Evolutionary conservation across 2,329 filamentous ascomycete genomes (phyloP).

Genomic region (Penicillium decumbens): DNA sequence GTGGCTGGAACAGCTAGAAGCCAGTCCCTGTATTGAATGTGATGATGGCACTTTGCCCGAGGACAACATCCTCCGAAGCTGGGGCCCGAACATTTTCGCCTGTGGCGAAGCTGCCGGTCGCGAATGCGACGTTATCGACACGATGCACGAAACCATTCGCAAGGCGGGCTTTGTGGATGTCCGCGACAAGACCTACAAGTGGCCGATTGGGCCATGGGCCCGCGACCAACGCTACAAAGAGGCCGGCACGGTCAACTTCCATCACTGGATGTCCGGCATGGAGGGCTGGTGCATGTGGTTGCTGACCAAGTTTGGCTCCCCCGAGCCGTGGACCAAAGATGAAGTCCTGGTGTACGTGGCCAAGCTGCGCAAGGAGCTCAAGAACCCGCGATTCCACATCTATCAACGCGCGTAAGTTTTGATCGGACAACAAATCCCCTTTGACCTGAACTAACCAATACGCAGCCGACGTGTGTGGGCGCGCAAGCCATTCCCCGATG

Average conservation of each 20-base stretch:
- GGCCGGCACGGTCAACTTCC: constrained; percentile 38
- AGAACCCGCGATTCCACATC: constrained; percentile 8
- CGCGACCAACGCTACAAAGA: constrained; percentile 28
- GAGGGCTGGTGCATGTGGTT: constrained; percentile 31
- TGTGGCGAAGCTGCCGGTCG: constrained; percentile 22
- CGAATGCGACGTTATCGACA: constrained; percentile 18
- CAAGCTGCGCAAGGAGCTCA: constrained; percentile 11
- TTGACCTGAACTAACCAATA: not conserved
- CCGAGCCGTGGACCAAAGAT: constrained; percentile 13
- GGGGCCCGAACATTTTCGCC: constrained; percentile 16
- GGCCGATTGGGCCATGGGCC: constrained; percentile 32
- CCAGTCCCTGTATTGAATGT: constrained; percentile 9
- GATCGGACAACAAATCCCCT: not conserved
- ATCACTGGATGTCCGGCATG: constrained; percentile 28
- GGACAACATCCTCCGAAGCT: constrained; percentile 12
- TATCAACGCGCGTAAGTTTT: constrained; percentile 13
- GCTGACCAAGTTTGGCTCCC: constrained; percentile 21
- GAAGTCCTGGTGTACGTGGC: constrained; percentile 13
- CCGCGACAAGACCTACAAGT: constrained; percentile 27
- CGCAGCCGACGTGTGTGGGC: constrained; percentile 14
- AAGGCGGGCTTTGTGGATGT: constrained; percentile 33
- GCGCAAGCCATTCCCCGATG: constrained; percentile 11
- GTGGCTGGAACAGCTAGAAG: constrained; percentile 22
- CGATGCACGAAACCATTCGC: constrained; percentile 23
- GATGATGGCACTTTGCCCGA: constrained; percentile 16